These are phyloP conservation scores for Physaria fendleri DNA, from an alignment of 345 rosid species.

Conservation along the genomic window DNA sequence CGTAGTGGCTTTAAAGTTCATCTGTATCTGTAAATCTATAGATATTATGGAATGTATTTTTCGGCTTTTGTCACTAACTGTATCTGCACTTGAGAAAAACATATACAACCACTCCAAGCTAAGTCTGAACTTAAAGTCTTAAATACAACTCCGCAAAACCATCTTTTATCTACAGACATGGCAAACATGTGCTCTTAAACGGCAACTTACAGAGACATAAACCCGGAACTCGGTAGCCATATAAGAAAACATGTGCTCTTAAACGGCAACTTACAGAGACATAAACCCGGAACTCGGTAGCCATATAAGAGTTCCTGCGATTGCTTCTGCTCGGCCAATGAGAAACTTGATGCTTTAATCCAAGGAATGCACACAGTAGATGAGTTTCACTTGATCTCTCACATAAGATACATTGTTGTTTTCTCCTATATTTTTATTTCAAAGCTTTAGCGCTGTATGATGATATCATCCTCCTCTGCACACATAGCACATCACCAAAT, in stretches of 20 bases:
- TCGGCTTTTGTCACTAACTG: no score
- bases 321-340: neutral
- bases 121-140: no score
- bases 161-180: no score
- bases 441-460: constrained; percentile 17
- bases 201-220: neutral
- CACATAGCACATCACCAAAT: constrained; percentile 13
- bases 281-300: neutral
- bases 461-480: constrained; percentile 30
- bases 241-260: neutral
- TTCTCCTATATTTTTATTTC: neutral
- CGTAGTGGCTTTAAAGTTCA: no score
- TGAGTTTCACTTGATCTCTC: neutral
- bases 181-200: neutral
- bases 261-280: neutral
- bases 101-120: no score
- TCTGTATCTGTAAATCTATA: no score
- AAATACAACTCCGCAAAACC: no score
- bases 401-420: neutral
- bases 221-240: constrained; percentile 7
- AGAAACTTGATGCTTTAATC: neutral
- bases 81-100: no score
- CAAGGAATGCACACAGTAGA: neutral
- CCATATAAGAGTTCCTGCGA: neutral
- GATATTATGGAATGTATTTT: no score